Base-by-base conservation (phyloP, 345 rosid species). In the Angophora floribunda region DNA sequence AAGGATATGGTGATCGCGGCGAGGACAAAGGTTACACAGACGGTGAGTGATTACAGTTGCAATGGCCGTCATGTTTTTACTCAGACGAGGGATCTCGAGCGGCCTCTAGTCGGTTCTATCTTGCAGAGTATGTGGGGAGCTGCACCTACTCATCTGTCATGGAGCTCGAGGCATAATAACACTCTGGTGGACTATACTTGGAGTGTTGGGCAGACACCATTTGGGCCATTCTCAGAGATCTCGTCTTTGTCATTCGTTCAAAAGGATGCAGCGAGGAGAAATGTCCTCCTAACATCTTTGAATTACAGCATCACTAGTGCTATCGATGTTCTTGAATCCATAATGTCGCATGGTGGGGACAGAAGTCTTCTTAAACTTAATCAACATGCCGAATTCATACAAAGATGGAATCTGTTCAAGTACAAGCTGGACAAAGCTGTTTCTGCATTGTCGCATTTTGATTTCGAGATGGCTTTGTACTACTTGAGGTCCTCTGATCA, bases 111-210 rank as follows among this genome's bases (percentile, higher is more conserved):
- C 15, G 99, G 99, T 90, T 98, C 99, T 2, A 94, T 98, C 86
- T 92, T 98, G 16, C 99, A 98, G 92, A 98, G 99, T 51, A 97
- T 98, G 99, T 98, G 99, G 99, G 99, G 99, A 86, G 98, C 97
- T 41, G 95, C 99, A 3, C 96, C 99, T 1, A 98, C 99, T 45
- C 99, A 98, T 91, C 86, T 97, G 91, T 90, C 89, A 10, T 98
- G 99, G 99, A 98, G 99, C 86, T 92, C 99, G 7, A 92, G 93
- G 50, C 99, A 95, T 89, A 97, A 98, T 90, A 88, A 91, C 52
- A 98, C 99, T 52, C 85, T 95, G 89, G 96, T 98, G 70, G 99
- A 98, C 91, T 98, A 98, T 91, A 95, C 99, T 5, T 98, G 99
- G 99, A 97, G 99, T 87, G 92, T 98, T 12, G 99, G 99, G 84